Base-by-base conservation (phyloP, 441 rosid genomes). In the Sinapis alba region DNA sequence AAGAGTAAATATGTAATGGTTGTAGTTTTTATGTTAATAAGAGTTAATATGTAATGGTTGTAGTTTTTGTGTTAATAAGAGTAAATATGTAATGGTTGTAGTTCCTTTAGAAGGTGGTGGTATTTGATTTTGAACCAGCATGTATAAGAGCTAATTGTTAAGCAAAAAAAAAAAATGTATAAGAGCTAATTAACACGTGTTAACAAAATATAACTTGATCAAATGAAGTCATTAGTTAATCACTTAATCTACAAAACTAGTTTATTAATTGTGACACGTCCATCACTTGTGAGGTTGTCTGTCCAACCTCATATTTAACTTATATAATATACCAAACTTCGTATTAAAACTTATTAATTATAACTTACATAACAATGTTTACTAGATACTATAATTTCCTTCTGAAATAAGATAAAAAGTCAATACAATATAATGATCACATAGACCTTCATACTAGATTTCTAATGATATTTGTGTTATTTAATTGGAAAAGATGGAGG, bases 401-500 rank as follows among this genome's bases (percentile, higher is more conserved):
- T 16, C 20, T 47, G 54, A 16, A 16, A 2, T 47, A 18, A 16
- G 21, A 16, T 50, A 2, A 50, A 50, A 50, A 50, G 8, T 45
- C 9, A 45, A 6, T 45, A 2, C 19, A 50, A 50, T 7, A 50
- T 50, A 9, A 9, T 53, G 58, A 19, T 9, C 57, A 18, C 13
- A 56, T 15, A 2, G 10, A 47, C 21, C 7, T 47, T 16, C 7
- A 54, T 6, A 11, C 19, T 6, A 32, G n/a, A 32, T 32, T 6
- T 26, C 53, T 34, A 62, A 4, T 18, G 3, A 21, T 16, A 23
- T 23, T 16, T 30, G 0, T 54, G 34, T 63, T 3, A 0, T 28
- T 11, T 56, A 0, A 62, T 28, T 18, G 70, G 28, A 67, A 77
- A 82, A 92, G 97, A 73, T 60, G 81, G 76, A 63, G 95, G 97